A percentile compares a stretch with the other conserved stretches of the same genome.
These are phyloP conservation scores for Rosa hybrid DNA, from an alignment of 331 rosid species.

Conservation along the genomic window DNA sequence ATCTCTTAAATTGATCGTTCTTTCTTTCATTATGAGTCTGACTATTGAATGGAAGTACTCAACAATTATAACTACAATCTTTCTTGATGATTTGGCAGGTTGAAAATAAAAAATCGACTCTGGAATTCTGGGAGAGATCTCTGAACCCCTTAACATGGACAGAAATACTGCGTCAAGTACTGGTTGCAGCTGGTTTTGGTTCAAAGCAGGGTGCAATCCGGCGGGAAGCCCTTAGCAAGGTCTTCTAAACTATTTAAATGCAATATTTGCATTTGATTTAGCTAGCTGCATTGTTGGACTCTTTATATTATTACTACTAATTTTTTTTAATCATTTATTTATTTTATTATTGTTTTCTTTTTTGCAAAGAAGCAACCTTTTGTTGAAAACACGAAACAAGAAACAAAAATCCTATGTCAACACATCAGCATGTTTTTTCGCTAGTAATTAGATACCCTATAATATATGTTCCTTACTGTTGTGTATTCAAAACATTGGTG, in stretches of 20 bases:
- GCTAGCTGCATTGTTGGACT: conserved; percentile 7
- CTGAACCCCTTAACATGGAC: conserved; percentile 89
- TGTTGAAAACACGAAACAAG: not conserved
- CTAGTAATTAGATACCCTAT: not conserved
- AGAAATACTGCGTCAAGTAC: conserved; percentile 89
- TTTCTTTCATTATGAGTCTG: not conserved
- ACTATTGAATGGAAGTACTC: conserved; percentile 14
- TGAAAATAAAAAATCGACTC: conserved; percentile 59
- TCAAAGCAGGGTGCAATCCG: conserved; percentile 65
- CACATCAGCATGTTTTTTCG: not conserved
- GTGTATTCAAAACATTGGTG: not conserved
- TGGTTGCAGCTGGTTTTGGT: conserved; percentile 95
- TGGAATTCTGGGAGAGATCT: conserved; percentile 75
- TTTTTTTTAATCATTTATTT: no score
- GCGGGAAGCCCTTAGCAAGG: conserved; percentile 74
- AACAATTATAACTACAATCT: conserved; percentile 9
- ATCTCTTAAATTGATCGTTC: conserved; percentile 3
- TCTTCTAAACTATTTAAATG: conserved; percentile 31
- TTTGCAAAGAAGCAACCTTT: not conserved
- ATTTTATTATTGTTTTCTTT: not conserved
- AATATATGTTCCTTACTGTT: not conserved
- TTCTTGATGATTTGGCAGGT: conserved; percentile 55
- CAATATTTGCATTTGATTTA: not conserved
- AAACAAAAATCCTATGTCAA: not conserved
- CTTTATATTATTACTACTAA: not conserved